Conservation (phyloP, 1,284 basidiomycete species). For the Tilletia walkeri region DNA sequence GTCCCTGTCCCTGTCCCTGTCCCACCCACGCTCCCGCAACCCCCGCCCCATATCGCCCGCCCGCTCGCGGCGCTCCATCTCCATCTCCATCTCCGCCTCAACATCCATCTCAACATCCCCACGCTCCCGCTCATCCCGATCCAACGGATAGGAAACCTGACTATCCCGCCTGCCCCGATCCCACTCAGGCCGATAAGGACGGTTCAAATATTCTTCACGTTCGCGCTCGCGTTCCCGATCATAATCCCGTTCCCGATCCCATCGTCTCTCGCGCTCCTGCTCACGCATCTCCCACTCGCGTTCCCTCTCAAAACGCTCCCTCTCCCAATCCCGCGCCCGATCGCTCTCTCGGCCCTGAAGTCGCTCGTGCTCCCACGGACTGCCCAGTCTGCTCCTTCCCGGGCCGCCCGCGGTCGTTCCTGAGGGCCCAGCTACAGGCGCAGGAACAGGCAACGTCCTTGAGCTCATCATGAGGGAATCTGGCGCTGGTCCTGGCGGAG, state of each 20-base stretch:
- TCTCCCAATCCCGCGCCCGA: too few relatives aligned
- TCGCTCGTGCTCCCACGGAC: neutral
- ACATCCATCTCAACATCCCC: too few relatives aligned
- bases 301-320: neutral
- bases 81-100: too few relatives aligned
- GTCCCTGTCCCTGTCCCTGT: too few relatives aligned
- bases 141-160: too few relatives aligned
- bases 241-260: slow-evolving; percentile 2
- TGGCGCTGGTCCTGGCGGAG: neutral
- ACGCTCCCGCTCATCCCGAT: too few relatives aligned
- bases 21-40: too few relatives aligned
- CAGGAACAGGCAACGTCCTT: neutral
- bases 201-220: too few relatives aligned
- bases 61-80: too few relatives aligned
- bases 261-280: slow-evolving; percentile 4
- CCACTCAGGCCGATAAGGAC: neutral
- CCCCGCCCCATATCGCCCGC: too few relatives aligned
- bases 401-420: neutral
- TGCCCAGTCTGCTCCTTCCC: neutral
- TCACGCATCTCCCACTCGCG: neutral
- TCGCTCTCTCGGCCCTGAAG: too few relatives aligned
- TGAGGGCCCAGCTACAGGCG: neutral
- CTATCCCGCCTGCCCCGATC: too few relatives aligned
- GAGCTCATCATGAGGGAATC: slow-evolving; percentile 7
- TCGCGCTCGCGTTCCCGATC: neutral